phyloP scores from a whole-genome alignment of 768 basidiomycete species.

The Obba rivulosa region DNA sequence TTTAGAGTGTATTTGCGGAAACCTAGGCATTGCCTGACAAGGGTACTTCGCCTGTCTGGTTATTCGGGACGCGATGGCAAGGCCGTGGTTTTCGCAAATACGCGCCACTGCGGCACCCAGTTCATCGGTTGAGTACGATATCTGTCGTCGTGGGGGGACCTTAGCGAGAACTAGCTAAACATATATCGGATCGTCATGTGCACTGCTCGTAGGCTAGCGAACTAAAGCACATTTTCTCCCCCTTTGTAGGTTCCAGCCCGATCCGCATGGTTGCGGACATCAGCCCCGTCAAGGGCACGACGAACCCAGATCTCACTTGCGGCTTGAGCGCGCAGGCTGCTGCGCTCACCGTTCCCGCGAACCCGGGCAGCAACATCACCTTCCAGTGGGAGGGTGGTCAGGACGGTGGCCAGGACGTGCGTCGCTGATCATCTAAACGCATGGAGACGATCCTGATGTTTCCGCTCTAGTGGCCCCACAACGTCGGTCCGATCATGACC shows the following conservation, averaged over 20 bases:
- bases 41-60: too few species aligned
- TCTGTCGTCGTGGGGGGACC: too few species aligned
- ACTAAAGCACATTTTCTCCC: neutral
- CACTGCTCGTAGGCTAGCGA: too few species aligned
- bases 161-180: too few species aligned
- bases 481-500: constrained; percentile 65
- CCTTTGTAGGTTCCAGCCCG: constrained; percentile 32
- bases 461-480: constrained; percentile 40
- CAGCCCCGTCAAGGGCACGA: constrained; percentile 50
- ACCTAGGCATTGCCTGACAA: too few species aligned
- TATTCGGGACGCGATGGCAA: too few species aligned
- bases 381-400: constrained; percentile 54
- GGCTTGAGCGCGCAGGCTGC: constrained; percentile 50
- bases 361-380: constrained; percentile 50
- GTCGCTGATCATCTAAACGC: constrained; percentile 6
- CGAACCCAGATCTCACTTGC: constrained; percentile 54
- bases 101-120: too few species aligned
- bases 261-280: constrained; percentile 41
- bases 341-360: constrained; percentile 44
- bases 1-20: too few species aligned
- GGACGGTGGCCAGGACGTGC: constrained; percentile 27
- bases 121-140: too few species aligned
- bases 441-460: neutral
- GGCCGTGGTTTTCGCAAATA: too few species aligned
- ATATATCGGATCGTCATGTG: too few species aligned